Conservation (phyloP, 768 basidiomycete genomes). For the Lentinula detonsa region DNA sequence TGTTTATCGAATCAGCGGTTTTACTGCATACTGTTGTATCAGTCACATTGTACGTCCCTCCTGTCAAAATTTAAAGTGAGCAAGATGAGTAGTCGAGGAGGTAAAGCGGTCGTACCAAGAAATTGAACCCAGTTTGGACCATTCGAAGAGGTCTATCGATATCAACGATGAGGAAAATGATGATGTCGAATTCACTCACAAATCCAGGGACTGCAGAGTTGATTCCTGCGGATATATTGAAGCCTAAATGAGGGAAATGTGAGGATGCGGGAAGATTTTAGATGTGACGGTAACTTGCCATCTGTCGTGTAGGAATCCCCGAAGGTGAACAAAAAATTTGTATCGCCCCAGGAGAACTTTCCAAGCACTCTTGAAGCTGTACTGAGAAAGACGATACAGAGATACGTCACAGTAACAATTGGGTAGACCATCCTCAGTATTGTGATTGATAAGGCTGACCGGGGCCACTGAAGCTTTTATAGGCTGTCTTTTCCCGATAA, state of each 20-base stretch:
- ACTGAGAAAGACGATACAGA: background rate
- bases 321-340: constrained; percentile 46
- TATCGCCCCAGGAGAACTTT: constrained; percentile 4
- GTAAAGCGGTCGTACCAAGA: constrained; percentile 30
- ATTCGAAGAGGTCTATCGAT: constrained; percentile 46
- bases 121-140: constrained; percentile 59
- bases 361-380: background rate
- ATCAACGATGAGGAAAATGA: background rate
- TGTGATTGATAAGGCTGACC: background rate
- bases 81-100: background rate
- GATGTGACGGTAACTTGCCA: constrained; percentile 15
- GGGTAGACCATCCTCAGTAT: background rate
- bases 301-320: constrained; percentile 60
- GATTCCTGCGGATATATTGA: constrained; percentile 51
- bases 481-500: background rate
- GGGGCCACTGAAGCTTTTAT: background rate
- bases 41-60: constrained; percentile 49
- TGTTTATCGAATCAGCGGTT: too few species aligned
- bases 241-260: constrained; percentile 26
- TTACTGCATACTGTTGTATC: constrained; percentile 33
- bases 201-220: constrained; percentile 44
- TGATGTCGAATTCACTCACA: constrained; percentile 25
- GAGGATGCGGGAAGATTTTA: background rate
- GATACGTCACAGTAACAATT: background rate
- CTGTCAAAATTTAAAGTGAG: constrained; percentile 17